Base-by-base conservation (phyloP, 108 stramenopile species). In the Skeletonema tropicum region DNA sequence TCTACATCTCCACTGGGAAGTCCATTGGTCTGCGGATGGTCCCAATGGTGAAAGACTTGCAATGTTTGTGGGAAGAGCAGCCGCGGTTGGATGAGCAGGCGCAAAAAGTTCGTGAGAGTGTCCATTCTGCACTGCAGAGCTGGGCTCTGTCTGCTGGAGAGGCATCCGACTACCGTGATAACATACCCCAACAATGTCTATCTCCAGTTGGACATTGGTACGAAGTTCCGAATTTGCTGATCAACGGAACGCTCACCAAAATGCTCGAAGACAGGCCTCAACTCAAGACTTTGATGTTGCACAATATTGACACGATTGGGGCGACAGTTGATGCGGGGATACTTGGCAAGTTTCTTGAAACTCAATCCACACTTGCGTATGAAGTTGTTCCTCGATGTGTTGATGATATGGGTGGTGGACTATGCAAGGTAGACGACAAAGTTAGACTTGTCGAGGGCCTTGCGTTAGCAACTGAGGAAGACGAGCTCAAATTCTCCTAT, bases 301-400 rank as follows among this genome's bases (percentile, higher is more conserved):
- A 88, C 61, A 88, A 88, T 57, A 88, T 88, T 32, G 88, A 88
- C 63, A 88, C 88, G 1, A 77, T 88, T 29, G 88, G 88, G 12
- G 85, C 85, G 14, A 76, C 82, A 36, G 83, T 86, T 11, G 88
- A 88, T 76, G 73, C 88, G 11, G 80, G 71, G 14, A 59, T 88
- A n/a, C 64, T 88, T 23, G 88, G 88, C 26, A 57, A 70, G 39
- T 88, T 88, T 69, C 57, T 80, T 23, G 60, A 75, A 30, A 49
- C 77, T 11, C 66, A 64, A 10, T 80, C 83, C 6, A 76, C 80
- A 14, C 49, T 88, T 0, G 60, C 70, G 11, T 88, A 76, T 71
- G 88, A 88, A 60, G 88, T 88, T 13, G 85, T 88, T 23, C 83
- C 88, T 30, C 85, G 88, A 6, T 60, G 83, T 25, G 86, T 88